Conservation (phyloP, 2,329 filamentous ascomycete species). For the Ascochyta rabiei region DNA sequence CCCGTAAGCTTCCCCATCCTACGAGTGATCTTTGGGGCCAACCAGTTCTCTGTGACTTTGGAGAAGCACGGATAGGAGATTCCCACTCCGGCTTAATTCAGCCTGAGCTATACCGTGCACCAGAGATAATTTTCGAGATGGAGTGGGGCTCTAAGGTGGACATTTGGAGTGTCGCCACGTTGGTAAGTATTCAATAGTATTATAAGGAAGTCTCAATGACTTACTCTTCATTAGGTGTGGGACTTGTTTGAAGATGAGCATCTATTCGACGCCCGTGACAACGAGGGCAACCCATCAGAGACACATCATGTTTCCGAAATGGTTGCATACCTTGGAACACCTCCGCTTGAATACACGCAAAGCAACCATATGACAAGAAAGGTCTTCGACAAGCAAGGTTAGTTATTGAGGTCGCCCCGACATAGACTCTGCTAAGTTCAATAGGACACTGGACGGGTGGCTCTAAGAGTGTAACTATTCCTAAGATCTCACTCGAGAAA, state of each 20-base stretch:
- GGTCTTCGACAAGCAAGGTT: conserved; percentile 30
- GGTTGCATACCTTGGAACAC: conserved; percentile 34
- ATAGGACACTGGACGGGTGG: conserved; percentile 29
- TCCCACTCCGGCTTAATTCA: conserved; percentile 42
- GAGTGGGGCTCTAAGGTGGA: conserved; percentile 48
- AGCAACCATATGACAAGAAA: conserved; percentile 27
- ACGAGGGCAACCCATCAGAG: conserved; percentile 32
- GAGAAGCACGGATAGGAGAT: conserved; percentile 40
- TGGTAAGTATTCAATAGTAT: conserved; percentile 37
- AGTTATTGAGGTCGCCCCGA: conserved; percentile 19
- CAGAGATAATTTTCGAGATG: conserved; percentile 49
- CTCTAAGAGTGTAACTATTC: conserved; percentile 20
- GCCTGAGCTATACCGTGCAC: conserved; percentile 50
- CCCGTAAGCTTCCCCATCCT: conserved; percentile 39
- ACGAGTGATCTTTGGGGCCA: conserved; percentile 36
- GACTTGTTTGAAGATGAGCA: conserved; percentile 46
- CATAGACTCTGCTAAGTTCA: conserved; percentile 21
- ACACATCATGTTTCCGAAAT: conserved; percentile 43
- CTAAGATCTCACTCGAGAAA: conserved; percentile 25
- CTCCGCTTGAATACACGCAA: conserved; percentile 32
- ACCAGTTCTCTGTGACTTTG: conserved; percentile 49
- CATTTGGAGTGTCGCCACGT: conserved; percentile 49
- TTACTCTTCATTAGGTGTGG: conserved; percentile 39
- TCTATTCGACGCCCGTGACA: conserved; percentile 39
- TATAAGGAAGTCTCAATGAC: conserved; percentile 17